Evolutionary conservation across 495 filamentous ascomycete genomes (phyloP).

Genomic region (Penicillium robsamsonii): DNA sequence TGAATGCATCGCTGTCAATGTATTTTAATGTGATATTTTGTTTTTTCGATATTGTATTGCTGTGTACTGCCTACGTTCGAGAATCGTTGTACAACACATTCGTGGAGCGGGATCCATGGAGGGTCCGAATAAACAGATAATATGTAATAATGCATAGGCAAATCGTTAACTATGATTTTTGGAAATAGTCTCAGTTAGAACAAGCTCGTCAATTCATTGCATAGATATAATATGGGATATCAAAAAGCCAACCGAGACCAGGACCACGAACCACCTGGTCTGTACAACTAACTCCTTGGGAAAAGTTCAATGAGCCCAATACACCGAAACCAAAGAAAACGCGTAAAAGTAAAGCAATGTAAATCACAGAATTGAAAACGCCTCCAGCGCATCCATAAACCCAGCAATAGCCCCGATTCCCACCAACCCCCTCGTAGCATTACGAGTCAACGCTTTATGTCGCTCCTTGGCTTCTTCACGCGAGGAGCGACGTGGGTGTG

Average conservation of each 20-base stretch:
- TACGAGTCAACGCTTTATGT: conserved; percentile 29
- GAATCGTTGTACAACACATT: neutral
- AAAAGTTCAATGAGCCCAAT: neutral
- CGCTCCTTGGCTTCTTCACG: conserved; percentile 27
- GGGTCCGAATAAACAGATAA: neutral
- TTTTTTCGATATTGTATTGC: neutral
- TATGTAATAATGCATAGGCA: neutral
- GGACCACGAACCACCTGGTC: neutral
- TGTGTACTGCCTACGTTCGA: neutral
- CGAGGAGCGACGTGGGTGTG: conserved; percentile 8
- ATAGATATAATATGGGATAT: conserved; percentile 1
- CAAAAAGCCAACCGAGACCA: neutral
- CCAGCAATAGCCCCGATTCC: conserved; percentile 46
- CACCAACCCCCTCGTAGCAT: conserved; percentile 39
- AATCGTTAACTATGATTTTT: neutral
- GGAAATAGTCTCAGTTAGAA: neutral
- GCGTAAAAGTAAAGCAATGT: neutral
- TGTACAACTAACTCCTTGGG: neutral
- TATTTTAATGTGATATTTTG: neutral
- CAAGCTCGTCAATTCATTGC: neutral
- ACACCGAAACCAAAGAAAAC: neutral
- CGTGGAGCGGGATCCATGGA: neutral
- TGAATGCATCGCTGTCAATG: neutral
- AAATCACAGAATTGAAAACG: conserved; percentile 32
- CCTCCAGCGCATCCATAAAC: conserved; percentile 45